Evolutionary conservation across 495 filamentous ascomycete species (phyloP), one percentile per base, ranked within the genome.

Genomic region (Hypoxylon intermedium): DNA sequence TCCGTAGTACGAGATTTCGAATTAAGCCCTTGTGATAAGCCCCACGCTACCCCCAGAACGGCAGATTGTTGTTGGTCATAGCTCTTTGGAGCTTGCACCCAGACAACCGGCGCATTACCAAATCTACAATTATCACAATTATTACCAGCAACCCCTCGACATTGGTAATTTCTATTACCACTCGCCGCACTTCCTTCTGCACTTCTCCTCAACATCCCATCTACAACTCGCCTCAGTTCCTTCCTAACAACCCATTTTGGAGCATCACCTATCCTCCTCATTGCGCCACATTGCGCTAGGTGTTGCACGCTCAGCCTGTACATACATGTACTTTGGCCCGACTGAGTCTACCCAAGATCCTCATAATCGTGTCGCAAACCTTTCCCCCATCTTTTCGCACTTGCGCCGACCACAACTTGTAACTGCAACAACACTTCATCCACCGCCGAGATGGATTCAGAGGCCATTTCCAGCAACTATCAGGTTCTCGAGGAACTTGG

Each of bases 401-500:
- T 44, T 21, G 6, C 9, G 1, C 41, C 24, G 20, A 7, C 16
- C 34, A 28, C 0, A 30, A 33, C 53, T 12, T n/a, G n/a, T 1
- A 41, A 60, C 24, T 33, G 33, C 38, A 16, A 48, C 23, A 12
- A 38, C 16, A 43, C 6, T 28, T 18, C n/a, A 16, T n/a, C 23
- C 30, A 19, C 18, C 21, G 19, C 23, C 67, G 68, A 57, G 31
- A 81, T 81, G 78, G 82, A 83, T 31, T 82, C 87, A 72, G 83
- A 83, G 63, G 76, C 75, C n/a, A 88, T 93, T 83, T 87, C 89
- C 56, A 83, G 81, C 59, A 85, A 88, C 66, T 97, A 95, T 72
- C 89, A 93, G 77, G 85, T 96, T 69, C 82, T 96, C 73, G 92
- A 97, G 81, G 92, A 97, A 76, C 78, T 97, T 57, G 92, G 92